Evolutionary conservation across 2,329 filamentous ascomycete genomes (phyloP).

Genomic region (Fusarium chlamydosporum): DNA sequence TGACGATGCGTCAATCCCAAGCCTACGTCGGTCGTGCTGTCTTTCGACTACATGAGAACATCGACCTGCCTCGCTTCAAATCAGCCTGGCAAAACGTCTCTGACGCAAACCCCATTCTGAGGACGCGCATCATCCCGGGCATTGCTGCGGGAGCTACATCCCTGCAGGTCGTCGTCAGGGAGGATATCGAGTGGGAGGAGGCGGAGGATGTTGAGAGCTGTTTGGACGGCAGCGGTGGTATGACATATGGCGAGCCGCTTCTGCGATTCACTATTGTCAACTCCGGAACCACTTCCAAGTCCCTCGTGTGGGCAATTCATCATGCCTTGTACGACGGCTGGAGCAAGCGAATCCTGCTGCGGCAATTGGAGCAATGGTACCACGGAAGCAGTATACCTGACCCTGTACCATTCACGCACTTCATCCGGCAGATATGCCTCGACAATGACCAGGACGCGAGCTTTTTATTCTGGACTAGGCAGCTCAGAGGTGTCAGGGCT

Average conservation of each 20-base stretch:
- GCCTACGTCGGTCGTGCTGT: conserved; percentile 15
- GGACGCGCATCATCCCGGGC: conserved; percentile 18
- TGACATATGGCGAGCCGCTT: conserved; percentile 20
- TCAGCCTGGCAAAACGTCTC: conserved; percentile 19
- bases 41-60: conserved; percentile 18
- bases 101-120: conserved; percentile 18
- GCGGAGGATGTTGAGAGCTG: conserved; percentile 16
- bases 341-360: conserved; percentile 19
- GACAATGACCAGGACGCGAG: conserved; percentile 19
- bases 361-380: conserved; percentile 16
- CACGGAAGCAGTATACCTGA: conserved; percentile 19
- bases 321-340: conserved; percentile 19
- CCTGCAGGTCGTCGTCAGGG: conserved; percentile 16
- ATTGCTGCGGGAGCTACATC: conserved; percentile 15
- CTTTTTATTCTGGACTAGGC: conserved; percentile 16
- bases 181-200: conserved; percentile 19
- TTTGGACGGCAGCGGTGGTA: conserved; percentile 14
- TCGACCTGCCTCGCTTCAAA: conserved; percentile 18
- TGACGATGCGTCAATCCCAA: conserved; percentile 9
- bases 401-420: conserved; percentile 15
- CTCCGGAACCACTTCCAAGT: conserved; percentile 16
- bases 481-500: conserved; percentile 19
- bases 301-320: conserved; percentile 17
- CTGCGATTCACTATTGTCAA: conserved; percentile 18
- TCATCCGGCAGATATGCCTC: conserved; percentile 19